Evolutionary conservation across 1,139 yeast species (phyloP), one percentile per base, ranked within the genome.

Genomic region (Kodamaea plutei): DNA sequence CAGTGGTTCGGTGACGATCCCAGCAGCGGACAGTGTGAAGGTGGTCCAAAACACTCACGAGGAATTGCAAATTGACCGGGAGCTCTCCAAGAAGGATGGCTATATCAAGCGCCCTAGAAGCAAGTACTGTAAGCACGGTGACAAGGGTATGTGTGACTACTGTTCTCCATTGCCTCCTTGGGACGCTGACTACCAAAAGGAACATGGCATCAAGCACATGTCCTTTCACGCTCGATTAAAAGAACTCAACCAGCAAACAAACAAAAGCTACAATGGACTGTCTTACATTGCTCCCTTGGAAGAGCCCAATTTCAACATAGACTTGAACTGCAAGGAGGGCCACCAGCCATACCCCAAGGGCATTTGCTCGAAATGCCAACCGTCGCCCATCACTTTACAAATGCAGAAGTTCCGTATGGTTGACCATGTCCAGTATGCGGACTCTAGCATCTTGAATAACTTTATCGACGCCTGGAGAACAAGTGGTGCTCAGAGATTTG

Each of bases 311-410:
- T 91, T 72, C 54, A 54, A 58, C 23, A 84, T 91, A 19, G 68
- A 76, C 39, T 67, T 71, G 39, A 59, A 69, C 9, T 88, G 97
- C 51, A 72, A 71, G 1, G 70, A 77, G 25, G 96, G 96, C 1
- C 98, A 91, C 56, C 76, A 81, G 28, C 91, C 95, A 6, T 89
- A 95, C 83, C 97, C 98, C 1, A 72, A 67, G 33, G 96, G 97
- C 1, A 88, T 91, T 42, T 91, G 98, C 52, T 83, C 95, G n/a
- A 87, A 88, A 55, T 91, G 98, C 56, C 97, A 89, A 56, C 97
- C 98, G 1, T 79, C 95, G 1, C 94, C 96, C 0, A 87, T 93
- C 36, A 88, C 97, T 0, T 66, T 93, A 40, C 95, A 84, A 53
- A 89, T 81, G 53, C 98, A 93, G 55, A 69, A 73, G 28, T 93